A percentile compares a stretch with the other conserved stretches of the same genome.
Evolutionary conservation across 768 basidiomycete species (phyloP).

Genomic region (Hydnum rufescens): DNA sequence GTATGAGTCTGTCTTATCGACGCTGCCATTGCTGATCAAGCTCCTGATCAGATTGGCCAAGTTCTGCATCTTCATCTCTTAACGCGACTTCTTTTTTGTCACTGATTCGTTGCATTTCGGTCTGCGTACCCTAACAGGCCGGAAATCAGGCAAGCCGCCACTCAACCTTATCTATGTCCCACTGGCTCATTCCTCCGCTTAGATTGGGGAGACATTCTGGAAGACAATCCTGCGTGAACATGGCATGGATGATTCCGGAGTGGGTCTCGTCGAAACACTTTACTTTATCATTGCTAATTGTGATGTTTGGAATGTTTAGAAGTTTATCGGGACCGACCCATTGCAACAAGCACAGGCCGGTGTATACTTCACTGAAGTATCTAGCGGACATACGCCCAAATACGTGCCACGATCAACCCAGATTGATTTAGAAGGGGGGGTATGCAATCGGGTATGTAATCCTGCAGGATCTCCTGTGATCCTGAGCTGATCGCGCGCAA

Average conservation of each 20-base stretch:
- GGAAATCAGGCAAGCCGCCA: conserved; percentile 32
- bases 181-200: background rate
- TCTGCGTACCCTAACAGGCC: conserved; percentile 23
- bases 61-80: conserved; percentile 18
- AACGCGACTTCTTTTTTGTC: conserved; percentile 8
- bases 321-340: background rate
- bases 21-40: background rate
- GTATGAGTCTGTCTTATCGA: conserved; percentile 19
- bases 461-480: background rate
- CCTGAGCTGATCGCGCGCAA: conserved; percentile 49
- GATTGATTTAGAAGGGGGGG: conserved; percentile 9
- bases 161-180: background rate
- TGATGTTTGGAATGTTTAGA: conserved; percentile 14
- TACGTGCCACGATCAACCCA: conserved; percentile 84
- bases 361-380: conserved; percentile 64
- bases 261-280: conserved; percentile 20
- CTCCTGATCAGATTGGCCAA: conserved; percentile 39
- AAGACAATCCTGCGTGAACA: conserved; percentile 72
- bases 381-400: conserved; percentile 29
- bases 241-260: conserved; percentile 54
- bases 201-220: conserved; percentile 67
- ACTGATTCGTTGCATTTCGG: background rate
- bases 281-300: conserved; percentile 60
- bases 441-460: background rate
- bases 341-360: conserved; percentile 30